Evolutionary conservation across 352 stramenopile species (phyloP).

Genomic region (Pythium guiyangense): DNA sequence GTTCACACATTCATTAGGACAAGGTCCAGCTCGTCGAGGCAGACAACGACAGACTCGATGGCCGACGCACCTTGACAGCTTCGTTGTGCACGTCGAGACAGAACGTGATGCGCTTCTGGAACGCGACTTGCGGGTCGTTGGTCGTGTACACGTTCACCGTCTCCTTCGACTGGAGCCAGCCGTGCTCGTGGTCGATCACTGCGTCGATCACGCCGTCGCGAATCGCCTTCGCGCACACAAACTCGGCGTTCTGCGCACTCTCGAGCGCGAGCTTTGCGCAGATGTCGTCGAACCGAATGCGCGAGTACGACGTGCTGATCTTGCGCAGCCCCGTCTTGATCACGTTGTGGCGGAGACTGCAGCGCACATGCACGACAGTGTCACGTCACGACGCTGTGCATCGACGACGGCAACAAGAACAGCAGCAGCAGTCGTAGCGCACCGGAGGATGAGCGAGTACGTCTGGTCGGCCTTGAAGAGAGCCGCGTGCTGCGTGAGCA

Average conservation of each 20-base stretch:
- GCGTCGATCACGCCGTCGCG: slow-evolving; percentile 98
- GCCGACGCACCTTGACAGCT: slow-evolving; percentile 83
- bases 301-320: slow-evolving; percentile 95
- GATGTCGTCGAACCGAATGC: slow-evolving; percentile 90
- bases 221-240: slow-evolving; percentile 98
- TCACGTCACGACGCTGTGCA: too few species aligned
- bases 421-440: neutral
- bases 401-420: too few species aligned
- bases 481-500: slow-evolving; percentile 82
- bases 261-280: slow-evolving; percentile 92
- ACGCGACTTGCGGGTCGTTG: slow-evolving; percentile 93
- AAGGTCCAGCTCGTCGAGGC: neutral
- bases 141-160: slow-evolving; percentile 89
- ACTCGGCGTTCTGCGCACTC: slow-evolving; percentile 91
- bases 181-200: slow-evolving; percentile 95
- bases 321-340: slow-evolving; percentile 98
- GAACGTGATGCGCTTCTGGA: slow-evolving; percentile 97
- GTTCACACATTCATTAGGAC: neutral
- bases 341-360: slow-evolving; percentile 94
- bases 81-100: slow-evolving; percentile 99
- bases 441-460: slow-evolving; percentile 95
- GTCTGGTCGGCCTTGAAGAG: slow-evolving; percentile 93
- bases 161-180: slow-evolving; percentile 90
- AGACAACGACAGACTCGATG: too few species aligned
- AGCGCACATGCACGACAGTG: neutral